A percentile compares a stretch with the other conserved stretches of the same genome.
These are phyloP conservation scores for Neophaeococcomyces aloes DNA, from an alignment of 2,329 filamentous ascomycete genomes.

Conservation along the genomic window DNA sequence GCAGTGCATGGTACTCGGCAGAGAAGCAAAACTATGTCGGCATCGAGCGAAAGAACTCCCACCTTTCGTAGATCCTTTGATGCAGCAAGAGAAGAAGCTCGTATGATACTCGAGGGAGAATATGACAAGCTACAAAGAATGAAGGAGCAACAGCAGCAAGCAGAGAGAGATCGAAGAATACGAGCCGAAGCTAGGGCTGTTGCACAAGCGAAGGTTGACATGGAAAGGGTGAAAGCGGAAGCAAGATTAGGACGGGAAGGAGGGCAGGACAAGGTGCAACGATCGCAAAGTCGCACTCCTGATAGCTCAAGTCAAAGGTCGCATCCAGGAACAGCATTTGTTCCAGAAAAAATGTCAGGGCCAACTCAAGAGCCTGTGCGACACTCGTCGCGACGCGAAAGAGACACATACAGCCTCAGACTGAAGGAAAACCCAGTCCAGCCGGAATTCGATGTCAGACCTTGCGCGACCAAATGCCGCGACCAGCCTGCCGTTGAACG, in stretches of 20 bases:
- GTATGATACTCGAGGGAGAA: slow-evolving; percentile 20
- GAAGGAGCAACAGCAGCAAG: slow-evolving; percentile 10
- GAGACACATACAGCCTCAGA: not conserved
- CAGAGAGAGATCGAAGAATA: not conserved
- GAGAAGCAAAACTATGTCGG: not conserved
- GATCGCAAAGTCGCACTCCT: not conserved
- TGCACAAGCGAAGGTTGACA: not conserved
- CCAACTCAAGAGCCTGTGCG: not conserved
- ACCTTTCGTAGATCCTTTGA: slow-evolving; percentile 13
- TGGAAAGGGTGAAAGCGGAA: not conserved
- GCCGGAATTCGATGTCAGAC: no score
- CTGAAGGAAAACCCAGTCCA: not conserved
- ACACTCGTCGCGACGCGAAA: not conserved
- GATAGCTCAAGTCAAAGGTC: not conserved
- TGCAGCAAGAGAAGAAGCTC: slow-evolving; percentile 19
- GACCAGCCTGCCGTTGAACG: no score
- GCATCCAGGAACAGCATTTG: not conserved
- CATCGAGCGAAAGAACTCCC: not conserved
- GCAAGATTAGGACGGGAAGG: not conserved
- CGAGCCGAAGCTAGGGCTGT: slow-evolving; percentile 4
- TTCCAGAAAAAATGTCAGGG: not conserved
- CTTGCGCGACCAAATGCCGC: no score
- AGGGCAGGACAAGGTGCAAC: not conserved
- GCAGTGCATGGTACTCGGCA: not conserved
- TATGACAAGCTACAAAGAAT: slow-evolving; percentile 15